Percentiles rank a stretch among this genome's conserved stretches.
Conservation (phyloP, 768 basidiomycete genomes). For the Hygrophorus pudorinus region DNA sequence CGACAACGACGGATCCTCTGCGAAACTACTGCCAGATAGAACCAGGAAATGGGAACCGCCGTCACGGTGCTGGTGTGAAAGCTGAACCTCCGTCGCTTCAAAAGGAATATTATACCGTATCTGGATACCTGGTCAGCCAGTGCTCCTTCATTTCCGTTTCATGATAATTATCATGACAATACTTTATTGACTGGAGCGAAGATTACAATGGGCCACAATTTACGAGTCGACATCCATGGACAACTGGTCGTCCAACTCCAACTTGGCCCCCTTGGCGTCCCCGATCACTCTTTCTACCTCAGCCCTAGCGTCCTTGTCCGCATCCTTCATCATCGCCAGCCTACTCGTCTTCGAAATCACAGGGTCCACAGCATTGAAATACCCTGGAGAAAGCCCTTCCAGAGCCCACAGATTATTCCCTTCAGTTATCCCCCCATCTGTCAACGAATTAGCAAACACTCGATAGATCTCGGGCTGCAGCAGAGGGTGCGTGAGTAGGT, state of each 20-base stretch:
- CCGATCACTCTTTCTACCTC: slow-evolving; percentile 31
- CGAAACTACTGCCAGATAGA: neutral
- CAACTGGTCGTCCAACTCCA: slow-evolving; percentile 13
- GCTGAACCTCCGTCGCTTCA: neutral
- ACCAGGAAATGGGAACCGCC: too few species aligned
- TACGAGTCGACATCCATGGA: slow-evolving; percentile 10
- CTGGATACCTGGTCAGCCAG: neutral
- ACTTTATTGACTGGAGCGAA: too few species aligned
- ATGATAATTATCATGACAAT: too few species aligned
- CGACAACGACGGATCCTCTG: slow-evolving; percentile 42
- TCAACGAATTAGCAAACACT: slow-evolving; percentile 25
- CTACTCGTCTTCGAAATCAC: slow-evolving; percentile 42
- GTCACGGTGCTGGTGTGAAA: neutral
- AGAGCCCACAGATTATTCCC: slow-evolving; percentile 56
- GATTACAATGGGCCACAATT: too few species aligned
- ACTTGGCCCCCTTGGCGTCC: slow-evolving; percentile 20
- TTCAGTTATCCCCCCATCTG: slow-evolving; percentile 27
- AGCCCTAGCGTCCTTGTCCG: slow-evolving; percentile 36
- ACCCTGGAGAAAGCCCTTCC: slow-evolving; percentile 61
- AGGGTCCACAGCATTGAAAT: slow-evolving; percentile 65
- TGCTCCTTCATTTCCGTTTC: neutral
- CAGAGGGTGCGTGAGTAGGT: slow-evolving; percentile 55
- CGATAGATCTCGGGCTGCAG: slow-evolving; percentile 31
- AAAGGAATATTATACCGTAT: slow-evolving; percentile 11
- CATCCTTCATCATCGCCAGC: slow-evolving; percentile 51